phyloP scores from a whole-genome alignment of 495 filamentous ascomycete species.

The Penicillium ucsense region DNA sequence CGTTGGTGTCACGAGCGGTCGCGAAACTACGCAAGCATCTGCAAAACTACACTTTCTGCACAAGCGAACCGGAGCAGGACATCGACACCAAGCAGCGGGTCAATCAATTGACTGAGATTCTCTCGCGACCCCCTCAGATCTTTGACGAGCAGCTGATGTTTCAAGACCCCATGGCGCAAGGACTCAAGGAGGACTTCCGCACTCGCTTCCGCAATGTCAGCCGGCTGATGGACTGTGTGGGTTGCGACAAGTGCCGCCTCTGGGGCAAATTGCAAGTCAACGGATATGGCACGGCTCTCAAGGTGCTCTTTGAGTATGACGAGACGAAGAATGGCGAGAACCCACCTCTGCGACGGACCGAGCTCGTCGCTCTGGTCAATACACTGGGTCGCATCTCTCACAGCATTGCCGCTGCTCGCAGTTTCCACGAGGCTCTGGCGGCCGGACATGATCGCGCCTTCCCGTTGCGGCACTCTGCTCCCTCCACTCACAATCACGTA shows the following conservation, averaged over 20 bases:
- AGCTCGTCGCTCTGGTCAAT: conserved; percentile 89
- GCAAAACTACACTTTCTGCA: conserved; percentile 80
- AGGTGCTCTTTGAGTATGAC: conserved; percentile 93
- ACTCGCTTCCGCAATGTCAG: conserved; percentile 95
- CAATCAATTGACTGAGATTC: conserved; percentile 53
- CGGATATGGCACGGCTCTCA: conserved; percentile 89
- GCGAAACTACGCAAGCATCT: conserved; percentile 85
- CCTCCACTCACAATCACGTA: conserved; percentile 11
- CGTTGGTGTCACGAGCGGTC: conserved; percentile 78
- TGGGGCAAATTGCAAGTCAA: conserved; percentile 98
- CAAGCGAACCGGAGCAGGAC: conserved; percentile 73
- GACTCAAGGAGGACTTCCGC: conserved; percentile 92
- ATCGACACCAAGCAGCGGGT: conserved; percentile 69
- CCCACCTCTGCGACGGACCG: conserved; percentile 72
- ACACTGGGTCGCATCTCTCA: conserved; percentile 79
- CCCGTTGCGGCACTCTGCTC: conserved; percentile 20
- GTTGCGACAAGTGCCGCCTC: conserved; percentile 95
- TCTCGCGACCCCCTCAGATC: conserved; percentile 61
- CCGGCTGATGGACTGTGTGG: conserved; percentile 96
- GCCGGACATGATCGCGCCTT: conserved; percentile 25
- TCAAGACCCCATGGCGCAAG: conserved; percentile 50
- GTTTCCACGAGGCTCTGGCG: conserved; percentile 57
- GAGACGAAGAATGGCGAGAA: conserved; percentile 64
- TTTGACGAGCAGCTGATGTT: conserved; percentile 97
- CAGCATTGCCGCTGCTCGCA: conserved; percentile 61